Evolutionary conservation across 208 protist species (phyloP), one percentile per base, ranked within the genome.

Genomic region (Leishmania arabica): DNA sequence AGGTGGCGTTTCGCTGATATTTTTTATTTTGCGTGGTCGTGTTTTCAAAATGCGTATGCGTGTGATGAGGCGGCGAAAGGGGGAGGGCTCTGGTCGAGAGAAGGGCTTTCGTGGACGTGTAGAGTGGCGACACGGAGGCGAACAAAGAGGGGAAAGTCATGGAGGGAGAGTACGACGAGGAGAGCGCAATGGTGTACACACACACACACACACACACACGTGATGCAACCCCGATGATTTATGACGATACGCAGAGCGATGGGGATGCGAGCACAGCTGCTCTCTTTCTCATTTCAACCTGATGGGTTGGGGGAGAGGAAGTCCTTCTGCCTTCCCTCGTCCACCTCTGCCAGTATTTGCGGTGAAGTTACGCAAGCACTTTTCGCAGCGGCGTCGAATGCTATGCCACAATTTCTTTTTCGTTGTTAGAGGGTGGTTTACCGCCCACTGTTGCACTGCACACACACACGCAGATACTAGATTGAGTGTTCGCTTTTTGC

Each of bases 161-260:
- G 60, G 49, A 42, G 56, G 53, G 60, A 37, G 62, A 73, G 81
- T 60, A 11, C 62, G 62, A 71, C 0, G 45, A 45, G 80, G 34
- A 42, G 19, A 68, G 49, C 17, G 24, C 37, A 77, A 13, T 15
- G 62, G 62, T 40, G 8, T 11, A 8, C 27, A 64, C 17, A 56
- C 31, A 37, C n/a, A 75, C 11, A 8, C 58, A 69, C 5, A 65
- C 27, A 76, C 45, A 53, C n/a, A 81, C 17, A 54, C 6, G 53
- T 49, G 21, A 15, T 58, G 58, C 21, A 64, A 64, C 58, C 8
- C 58, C 8, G 27, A 31, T 64, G 27, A 64, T 64, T 11, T 13
- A 11, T 27, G 27, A 17, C 58, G 9, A 45, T 54, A 51, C 24
- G 7, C 37, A 72, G 19, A 75, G 27, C 15, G 49, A 45, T 65